These are phyloP conservation scores for Pezizomycotina sp. DNA, from an alignment of 2,329 filamentous ascomycete species.

Conservation along the genomic window DNA sequence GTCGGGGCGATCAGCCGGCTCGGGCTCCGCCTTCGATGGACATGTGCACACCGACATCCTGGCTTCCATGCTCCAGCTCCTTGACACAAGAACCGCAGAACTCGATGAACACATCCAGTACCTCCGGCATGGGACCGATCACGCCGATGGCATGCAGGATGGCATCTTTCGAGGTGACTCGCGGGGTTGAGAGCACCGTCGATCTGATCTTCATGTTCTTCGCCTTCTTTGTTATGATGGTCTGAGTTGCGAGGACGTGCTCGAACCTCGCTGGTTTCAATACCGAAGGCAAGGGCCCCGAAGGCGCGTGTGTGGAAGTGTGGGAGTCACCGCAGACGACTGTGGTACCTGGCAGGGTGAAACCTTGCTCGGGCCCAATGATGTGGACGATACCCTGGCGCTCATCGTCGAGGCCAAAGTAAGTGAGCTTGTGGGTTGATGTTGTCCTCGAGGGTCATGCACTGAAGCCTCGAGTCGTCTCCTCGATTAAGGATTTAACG, in stretches of 20 bases:
- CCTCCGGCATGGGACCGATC: slow-evolving; percentile 91
- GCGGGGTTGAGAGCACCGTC: slow-evolving; percentile 72
- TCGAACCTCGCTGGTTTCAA: slow-evolving; percentile 97
- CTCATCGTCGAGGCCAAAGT: slow-evolving; percentile 92
- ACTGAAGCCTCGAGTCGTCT: slow-evolving; percentile 89
- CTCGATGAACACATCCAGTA: slow-evolving; percentile 86
- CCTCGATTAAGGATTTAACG: slow-evolving; percentile 82
- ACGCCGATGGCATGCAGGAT: slow-evolving; percentile 81
- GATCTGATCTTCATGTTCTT: slow-evolving; percentile 99
- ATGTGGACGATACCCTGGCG: slow-evolving; percentile 97
- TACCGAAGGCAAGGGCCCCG: slow-evolving; percentile 84
- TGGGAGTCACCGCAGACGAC: slow-evolving; percentile 97
- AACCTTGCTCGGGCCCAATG: slow-evolving; percentile 95
- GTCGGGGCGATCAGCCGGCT: slow-evolving; percentile 85
- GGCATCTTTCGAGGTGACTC: slow-evolving; percentile 92
- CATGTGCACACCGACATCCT: slow-evolving; percentile 98
- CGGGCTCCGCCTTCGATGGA: slow-evolving; percentile 99
- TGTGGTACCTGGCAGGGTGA: slow-evolving; percentile 91
- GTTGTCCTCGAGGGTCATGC: slow-evolving; percentile 89
- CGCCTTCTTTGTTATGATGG: slow-evolving; percentile 80
- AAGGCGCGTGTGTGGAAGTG: slow-evolving; percentile 95
- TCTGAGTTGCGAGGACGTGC: slow-evolving; percentile 93
- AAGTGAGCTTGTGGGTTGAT: slow-evolving; percentile 94
- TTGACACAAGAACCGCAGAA: slow-evolving; percentile 92
- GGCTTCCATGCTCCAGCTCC: slow-evolving; percentile 80